Evolutionary conservation across 1,139 yeast genomes (phyloP), one percentile per base, ranked within the genome.

Genomic region (Magnusiomyces sp.): DNA sequence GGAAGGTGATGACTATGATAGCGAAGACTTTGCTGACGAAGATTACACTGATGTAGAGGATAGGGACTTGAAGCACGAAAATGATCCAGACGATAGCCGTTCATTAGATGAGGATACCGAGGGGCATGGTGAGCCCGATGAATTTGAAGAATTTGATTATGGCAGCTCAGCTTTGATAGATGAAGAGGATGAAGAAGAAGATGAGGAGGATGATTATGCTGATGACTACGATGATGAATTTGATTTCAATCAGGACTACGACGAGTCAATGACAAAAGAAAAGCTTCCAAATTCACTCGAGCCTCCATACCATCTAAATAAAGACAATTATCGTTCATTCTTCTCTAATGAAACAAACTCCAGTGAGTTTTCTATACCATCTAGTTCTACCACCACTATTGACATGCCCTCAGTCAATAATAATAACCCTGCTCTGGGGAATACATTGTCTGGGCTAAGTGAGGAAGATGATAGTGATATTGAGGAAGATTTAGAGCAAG

Each of bases 1-100:
- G 45, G 94, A 83, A 7, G 75, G 89, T 50, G 90, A 95, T 53
- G 96, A 88, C 64, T 83, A 92, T 34, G 51, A 45, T 39, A 51
- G 45, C 27, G 37, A 17, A 7, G 56, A 53, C 41, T 57, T 51
- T 23, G 55, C 54, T n/a, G 53, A 50, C 39, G 57, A 55, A 36
- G 58, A 53, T 34, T 53, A 58, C 13, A 23, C 29, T 23, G 29
- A 23, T 23, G 29, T 23, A 23, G 29, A 23, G 7, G 29, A 23
- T 23, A 41, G 55, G 27, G 54, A 55, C 19, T 55, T 58, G 9
- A 58, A 55, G 11, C 54, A 52, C 41, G 58, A 56, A 32, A 51
- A 54, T 31, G 56, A 34, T 36, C 19, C 33, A 36, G 53, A 55
- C 17, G 58, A 51, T n/a, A 53, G 20, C 11, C 40, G 29, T 7